Conservation (phyloP, 192 early-diverging fungal species). For the Podila verticillata region DNA sequence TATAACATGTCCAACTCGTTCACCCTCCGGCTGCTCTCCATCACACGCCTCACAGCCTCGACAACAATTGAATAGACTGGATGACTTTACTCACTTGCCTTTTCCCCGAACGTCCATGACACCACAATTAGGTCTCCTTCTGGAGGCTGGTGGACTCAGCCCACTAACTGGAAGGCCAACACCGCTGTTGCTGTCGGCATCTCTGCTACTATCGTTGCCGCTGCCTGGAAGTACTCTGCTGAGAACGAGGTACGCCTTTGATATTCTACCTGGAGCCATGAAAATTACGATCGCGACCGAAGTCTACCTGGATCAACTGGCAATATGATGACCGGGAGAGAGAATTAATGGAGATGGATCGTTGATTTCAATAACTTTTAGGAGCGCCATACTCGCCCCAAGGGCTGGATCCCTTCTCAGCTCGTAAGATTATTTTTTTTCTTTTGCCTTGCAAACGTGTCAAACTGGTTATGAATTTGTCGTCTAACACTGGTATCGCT, state of each 20-base stretch:
- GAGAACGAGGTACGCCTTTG: conserved; percentile 47
- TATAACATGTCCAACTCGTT: too few relatives aligned
- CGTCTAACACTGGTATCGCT: not conserved
- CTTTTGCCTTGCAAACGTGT: not conserved
- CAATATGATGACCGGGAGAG: not conserved
- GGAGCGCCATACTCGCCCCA: conserved; percentile 50
- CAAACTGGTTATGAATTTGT: not conserved
- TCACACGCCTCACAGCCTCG: too few relatives aligned
- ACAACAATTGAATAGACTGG: too few relatives aligned
- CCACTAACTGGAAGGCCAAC: conserved; percentile 64
- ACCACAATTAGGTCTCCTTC: conserved; percentile 41
- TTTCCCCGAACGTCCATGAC: not conserved
- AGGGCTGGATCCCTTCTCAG: conserved; percentile 41
- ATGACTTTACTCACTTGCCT: not conserved
- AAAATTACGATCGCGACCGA: not conserved
- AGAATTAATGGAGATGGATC: not conserved
- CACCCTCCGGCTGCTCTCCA: too few relatives aligned
- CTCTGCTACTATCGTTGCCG: conserved; percentile 51
- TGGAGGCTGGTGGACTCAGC: conserved; percentile 74
- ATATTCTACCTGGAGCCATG: not conserved
- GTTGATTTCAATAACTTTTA: not conserved
- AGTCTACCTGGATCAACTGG: too few relatives aligned
- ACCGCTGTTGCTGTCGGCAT: conserved; percentile 50
- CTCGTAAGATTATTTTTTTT: conserved; percentile 10
- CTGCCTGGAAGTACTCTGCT: conserved; percentile 69